These are phyloP conservation scores for Fraxinus americana DNA, from an alignment of 257 asterid genomes.

Conservation along the genomic window DNA sequence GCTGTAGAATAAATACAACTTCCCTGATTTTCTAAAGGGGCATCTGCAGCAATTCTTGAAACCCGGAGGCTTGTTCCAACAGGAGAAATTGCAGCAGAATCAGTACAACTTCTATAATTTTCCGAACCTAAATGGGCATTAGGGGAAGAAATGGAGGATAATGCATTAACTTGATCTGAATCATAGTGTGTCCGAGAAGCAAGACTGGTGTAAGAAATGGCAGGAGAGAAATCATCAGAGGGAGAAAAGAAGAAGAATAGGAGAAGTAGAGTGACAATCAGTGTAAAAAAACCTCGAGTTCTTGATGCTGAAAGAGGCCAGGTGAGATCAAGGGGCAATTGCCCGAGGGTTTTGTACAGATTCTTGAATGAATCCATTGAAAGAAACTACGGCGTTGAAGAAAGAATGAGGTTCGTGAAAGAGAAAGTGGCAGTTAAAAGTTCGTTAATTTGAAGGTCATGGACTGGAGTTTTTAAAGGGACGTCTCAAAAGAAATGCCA, in stretches of 20 bases:
- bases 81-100: slow-evolving; percentile 8
- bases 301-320: slow-evolving; percentile 25
- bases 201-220: slow-evolving; percentile 21
- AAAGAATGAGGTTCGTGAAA: background rate
- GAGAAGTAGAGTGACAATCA: slow-evolving; percentile 34
- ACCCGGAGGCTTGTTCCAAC: background rate
- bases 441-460: background rate
- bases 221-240: slow-evolving; percentile 26
- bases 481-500: no score
- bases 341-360: slow-evolving; percentile 13
- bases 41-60: slow-evolving; percentile 12
- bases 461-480: no score
- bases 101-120: slow-evolving; percentile 19
- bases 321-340: slow-evolving; percentile 31
- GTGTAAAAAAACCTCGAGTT: slow-evolving; percentile 32
- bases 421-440: slow-evolving; percentile 8
- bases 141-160: slow-evolving; percentile 18
- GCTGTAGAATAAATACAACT: background rate
- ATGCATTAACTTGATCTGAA: slow-evolving; percentile 24
- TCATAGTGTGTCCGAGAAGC: slow-evolving; percentile 23
- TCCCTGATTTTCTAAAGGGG: background rate
- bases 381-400: background rate
- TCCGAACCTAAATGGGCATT: slow-evolving; percentile 20
- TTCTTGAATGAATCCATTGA: slow-evolving; percentile 46
- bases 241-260: slow-evolving; percentile 33